Evolutionary conservation across 164 flowering plant genomes (phyloP).

Genomic region (Macadamia tetraphylla): DNA sequence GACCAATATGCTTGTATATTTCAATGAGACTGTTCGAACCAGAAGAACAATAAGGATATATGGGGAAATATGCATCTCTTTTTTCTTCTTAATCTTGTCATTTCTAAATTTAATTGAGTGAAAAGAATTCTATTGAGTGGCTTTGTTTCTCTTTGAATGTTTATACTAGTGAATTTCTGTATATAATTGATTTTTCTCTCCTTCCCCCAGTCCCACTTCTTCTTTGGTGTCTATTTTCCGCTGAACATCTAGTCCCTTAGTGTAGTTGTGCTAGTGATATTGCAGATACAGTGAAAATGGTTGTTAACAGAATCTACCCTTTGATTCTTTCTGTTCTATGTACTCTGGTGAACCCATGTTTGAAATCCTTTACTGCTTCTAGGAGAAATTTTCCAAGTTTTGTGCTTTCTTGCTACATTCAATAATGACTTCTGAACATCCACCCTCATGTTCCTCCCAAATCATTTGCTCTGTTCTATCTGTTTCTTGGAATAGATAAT

Average conservation of each 20-base stretch:
- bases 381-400: neutral
- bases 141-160: neutral
- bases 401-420: neutral
- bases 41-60: conserved; percentile 1
- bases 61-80: neutral
- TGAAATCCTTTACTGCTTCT: neutral
- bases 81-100: neutral
- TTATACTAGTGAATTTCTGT: neutral
- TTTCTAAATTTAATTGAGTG: neutral
- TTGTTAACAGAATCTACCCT: neutral
- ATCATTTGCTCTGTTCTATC: neutral
- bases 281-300: neutral
- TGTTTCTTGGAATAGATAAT: neutral
- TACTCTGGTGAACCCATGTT: neutral
- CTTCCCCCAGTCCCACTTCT: neutral
- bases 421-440: neutral
- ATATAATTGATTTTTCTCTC: neutral
- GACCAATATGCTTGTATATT: conserved; percentile 9
- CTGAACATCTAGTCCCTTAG: neutral
- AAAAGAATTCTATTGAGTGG: neutral
- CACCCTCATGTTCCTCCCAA: conserved; percentile 1
- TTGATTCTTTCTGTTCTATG: neutral
- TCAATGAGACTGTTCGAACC: conserved; percentile 9
- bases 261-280: neutral
- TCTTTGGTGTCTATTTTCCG: neutral